These are phyloP conservation scores for Nicotiana noctiflora DNA, from an alignment of 257 asterid species.

Conservation along the genomic window DNA sequence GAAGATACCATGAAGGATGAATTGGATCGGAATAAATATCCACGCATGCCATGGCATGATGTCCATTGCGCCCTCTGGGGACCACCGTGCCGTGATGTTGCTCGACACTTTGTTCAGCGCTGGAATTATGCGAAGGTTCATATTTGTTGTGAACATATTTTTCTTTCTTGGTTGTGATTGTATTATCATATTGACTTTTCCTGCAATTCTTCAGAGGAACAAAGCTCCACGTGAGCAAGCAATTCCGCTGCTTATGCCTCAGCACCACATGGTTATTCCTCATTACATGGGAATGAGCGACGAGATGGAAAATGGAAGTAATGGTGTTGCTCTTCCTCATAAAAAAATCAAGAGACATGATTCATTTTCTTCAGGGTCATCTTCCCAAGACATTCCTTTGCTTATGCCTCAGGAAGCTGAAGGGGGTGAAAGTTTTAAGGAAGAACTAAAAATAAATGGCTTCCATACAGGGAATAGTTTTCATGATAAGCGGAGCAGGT, in stretches of 20 bases:
- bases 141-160: conserved; percentile 10
- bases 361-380: conserved; percentile 55
- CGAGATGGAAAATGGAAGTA: conserved; percentile 31
- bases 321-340: conserved; percentile 21
- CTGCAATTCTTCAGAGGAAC: conserved; percentile 57
- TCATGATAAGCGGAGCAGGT: conserved; percentile 54
- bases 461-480: conserved; percentile 27
- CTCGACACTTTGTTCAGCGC: conserved; percentile 94
- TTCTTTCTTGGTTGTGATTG: conserved; percentile 7
- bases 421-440: conserved; percentile 37
- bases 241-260: conserved; percentile 94
- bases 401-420: conserved; percentile 91
- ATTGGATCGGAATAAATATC: conserved; percentile 63
- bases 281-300: conserved; percentile 71
- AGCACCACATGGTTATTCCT: conserved; percentile 97
- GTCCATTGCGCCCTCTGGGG: conserved; percentile 99
- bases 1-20: conserved; percentile 94
- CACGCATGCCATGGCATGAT: conserved; percentile 99
- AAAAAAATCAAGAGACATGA: conserved; percentile 38
- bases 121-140: conserved; percentile 99
- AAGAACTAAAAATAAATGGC: conserved; percentile 44
- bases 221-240: conserved; percentile 83
- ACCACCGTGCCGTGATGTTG: conserved; percentile 89
- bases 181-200: conserved; percentile 14
- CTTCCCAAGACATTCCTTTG: conserved; percentile 82